phyloP scores from a whole-genome alignment of 2,329 filamentous ascomycete species.

The Cercospora berteroae region DNA sequence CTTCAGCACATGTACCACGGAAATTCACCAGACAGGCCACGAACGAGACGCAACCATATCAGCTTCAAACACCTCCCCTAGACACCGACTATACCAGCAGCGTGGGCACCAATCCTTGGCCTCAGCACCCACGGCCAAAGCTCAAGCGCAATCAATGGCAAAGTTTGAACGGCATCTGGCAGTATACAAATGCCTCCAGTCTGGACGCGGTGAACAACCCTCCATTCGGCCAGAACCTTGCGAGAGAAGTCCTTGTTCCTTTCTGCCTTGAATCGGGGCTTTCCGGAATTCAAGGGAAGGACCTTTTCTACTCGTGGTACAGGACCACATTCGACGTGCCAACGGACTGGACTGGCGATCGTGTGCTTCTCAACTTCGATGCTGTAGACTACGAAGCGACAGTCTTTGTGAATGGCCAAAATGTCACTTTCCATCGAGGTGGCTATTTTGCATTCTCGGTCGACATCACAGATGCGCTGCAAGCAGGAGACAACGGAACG shows the following conservation, averaged over 20 bases:
- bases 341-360: slow-evolving; percentile 46
- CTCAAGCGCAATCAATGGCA: slow-evolving; percentile 54
- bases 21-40: slow-evolving; percentile 3
- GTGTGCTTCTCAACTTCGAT: slow-evolving; percentile 56
- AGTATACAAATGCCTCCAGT: slow-evolving; percentile 44
- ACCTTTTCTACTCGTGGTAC: slow-evolving; percentile 36
- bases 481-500: slow-evolving; percentile 56
- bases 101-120: slow-evolving; percentile 54
- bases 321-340: slow-evolving; percentile 54
- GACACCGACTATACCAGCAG: slow-evolving; percentile 52
- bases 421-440: slow-evolving; percentile 56
- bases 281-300: slow-evolving; percentile 43
- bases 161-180: slow-evolving; percentile 59
- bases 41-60: slow-evolving; percentile 34
- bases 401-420: slow-evolving; percentile 56
- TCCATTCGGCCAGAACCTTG: slow-evolving; percentile 46
- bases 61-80: slow-evolving; percentile 43
- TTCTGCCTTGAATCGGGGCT: slow-evolving; percentile 56
- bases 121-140: slow-evolving; percentile 53
- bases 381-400: slow-evolving; percentile 63
- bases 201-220: slow-evolving; percentile 43
- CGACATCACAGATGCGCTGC: slow-evolving; percentile 61
- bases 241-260: slow-evolving; percentile 50
- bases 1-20: not conserved
- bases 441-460: slow-evolving; percentile 59